Conservation (phyloP, 2,329 filamentous ascomycete genomes). For the Geosmithia flava region DNA sequence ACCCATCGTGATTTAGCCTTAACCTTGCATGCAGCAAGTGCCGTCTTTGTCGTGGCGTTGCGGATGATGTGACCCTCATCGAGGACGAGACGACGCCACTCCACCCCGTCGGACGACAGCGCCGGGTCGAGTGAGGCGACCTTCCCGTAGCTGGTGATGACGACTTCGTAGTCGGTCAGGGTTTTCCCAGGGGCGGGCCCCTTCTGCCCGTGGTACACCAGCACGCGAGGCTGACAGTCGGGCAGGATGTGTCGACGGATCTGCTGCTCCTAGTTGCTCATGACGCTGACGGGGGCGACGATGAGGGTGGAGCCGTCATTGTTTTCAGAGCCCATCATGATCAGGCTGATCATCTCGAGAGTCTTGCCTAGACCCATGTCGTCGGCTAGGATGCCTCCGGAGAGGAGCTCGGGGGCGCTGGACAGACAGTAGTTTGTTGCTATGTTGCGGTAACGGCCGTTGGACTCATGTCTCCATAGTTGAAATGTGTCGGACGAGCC, state of each 20-base stretch:
- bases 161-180: conserved; percentile 56
- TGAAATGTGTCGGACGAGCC: conserved; percentile 53
- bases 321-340: conserved; percentile 32
- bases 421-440: conserved; percentile 45
- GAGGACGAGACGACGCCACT: conserved; percentile 69
- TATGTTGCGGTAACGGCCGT: conserved; percentile 47
- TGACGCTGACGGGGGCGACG: conserved; percentile 69
- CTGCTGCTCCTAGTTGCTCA: conserved; percentile 84
- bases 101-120: conserved; percentile 26
- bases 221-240: conserved; percentile 49
- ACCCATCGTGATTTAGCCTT: conserved; percentile 66
- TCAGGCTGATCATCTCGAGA: conserved; percentile 70
- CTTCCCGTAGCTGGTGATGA: conserved; percentile 77
- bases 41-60: conserved; percentile 61
- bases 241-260: conserved; percentile 58
- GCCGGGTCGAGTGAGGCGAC: conserved; percentile 46
- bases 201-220: conserved; percentile 61
- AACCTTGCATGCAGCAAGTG: conserved; percentile 55
- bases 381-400: conserved; percentile 65
- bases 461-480: conserved; percentile 54
- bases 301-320: conserved; percentile 58
- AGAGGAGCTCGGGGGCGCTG: conserved; percentile 50
- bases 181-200: conserved; percentile 39
- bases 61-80: conserved; percentile 79
- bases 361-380: conserved; percentile 37